Percentiles rank a stretch among this genome's conserved stretches.
Conservation (phyloP, 352 stramenopile genomes). For the Phytophthora cactorum region DNA sequence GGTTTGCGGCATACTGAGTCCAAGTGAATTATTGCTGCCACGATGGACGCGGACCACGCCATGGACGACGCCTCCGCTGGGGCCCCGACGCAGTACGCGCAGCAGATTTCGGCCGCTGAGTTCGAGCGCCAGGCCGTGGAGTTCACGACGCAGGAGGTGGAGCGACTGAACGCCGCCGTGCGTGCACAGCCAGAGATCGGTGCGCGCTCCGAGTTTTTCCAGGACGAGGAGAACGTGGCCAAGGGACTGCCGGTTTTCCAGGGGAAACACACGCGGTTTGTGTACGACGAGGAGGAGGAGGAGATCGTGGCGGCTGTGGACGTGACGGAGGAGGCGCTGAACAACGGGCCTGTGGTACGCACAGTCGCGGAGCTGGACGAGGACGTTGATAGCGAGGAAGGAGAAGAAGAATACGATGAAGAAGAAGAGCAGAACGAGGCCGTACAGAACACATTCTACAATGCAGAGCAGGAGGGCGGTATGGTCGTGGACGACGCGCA, state of each 20-base stretch:
- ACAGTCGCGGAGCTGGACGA: conserved; percentile 66
- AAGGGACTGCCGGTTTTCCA: conserved; percentile 75
- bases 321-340: conserved; percentile 62
- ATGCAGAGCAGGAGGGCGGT: conserved; percentile 14
- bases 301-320: conserved; percentile 72
- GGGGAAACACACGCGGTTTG: conserved; percentile 80
- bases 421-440: conserved; percentile 40
- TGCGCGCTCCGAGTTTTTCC: conserved; percentile 66
- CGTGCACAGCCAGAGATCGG: conserved; percentile 56
- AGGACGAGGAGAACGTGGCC: conserved; percentile 62
- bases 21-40: conserved; percentile 3
- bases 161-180: conserved; percentile 70
- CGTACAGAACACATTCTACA: conserved; percentile 54
- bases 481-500: conserved; percentile 45
- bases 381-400: conserved; percentile 45
- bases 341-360: conserved; percentile 56
- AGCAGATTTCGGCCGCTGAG: conserved; percentile 58
- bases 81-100: conserved; percentile 19
- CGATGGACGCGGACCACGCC: conserved; percentile 37
- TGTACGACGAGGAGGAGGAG: conserved; percentile 79
- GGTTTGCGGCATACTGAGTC: conserved; percentile 13
- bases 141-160: conserved; percentile 66
- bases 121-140: conserved; percentile 73
- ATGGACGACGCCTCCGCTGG: conserved; percentile 28
- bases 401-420: conserved; percentile 44